Evolutionary conservation across 345 rosid species (phyloP).

Genomic region (Lepidium didymum): DNA sequence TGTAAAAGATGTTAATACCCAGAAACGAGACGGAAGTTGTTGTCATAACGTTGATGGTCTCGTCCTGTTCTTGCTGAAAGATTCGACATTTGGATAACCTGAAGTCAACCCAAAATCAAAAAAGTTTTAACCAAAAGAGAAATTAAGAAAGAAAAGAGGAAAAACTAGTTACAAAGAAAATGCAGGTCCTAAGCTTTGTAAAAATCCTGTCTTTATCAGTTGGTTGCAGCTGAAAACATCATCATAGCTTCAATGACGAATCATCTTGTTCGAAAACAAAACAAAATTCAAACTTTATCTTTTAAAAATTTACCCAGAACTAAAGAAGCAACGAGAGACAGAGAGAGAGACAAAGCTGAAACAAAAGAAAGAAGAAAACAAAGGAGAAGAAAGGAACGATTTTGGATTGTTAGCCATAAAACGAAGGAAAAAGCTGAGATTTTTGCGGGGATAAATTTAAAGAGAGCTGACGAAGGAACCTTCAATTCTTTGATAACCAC

Average conservation of each 20-base stretch:
- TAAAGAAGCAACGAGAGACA: not conserved
- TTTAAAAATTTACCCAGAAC: not conserved
- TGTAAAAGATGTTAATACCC: constrained; percentile 29
- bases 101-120: not conserved
- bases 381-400: not conserved
- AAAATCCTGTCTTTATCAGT: not conserved
- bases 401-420: constrained; percentile 3
- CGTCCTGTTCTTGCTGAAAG: constrained; percentile 40
- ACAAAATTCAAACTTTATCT: not conserved
- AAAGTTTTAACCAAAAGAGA: not conserved
- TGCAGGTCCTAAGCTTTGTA: constrained; percentile 2
- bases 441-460: constrained; percentile 10
- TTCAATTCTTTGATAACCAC: constrained; percentile 12
- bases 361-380: not conserved
- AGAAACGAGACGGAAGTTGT: constrained; percentile 58
- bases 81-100: constrained; percentile 11
- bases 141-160: not conserved
- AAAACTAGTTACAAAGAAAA: constrained; percentile 4
- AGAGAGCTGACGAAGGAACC: constrained; percentile 5
- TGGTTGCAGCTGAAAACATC: constrained; percentile 1
- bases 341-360: not conserved
- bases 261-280: not conserved
- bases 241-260: constrained; percentile 4
- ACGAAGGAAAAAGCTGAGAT: not conserved
- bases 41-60: constrained; percentile 57